phyloP scores from a whole-genome alignment of 2,329 filamentous ascomycete genomes.

The Trichoderma sp. region DNA sequence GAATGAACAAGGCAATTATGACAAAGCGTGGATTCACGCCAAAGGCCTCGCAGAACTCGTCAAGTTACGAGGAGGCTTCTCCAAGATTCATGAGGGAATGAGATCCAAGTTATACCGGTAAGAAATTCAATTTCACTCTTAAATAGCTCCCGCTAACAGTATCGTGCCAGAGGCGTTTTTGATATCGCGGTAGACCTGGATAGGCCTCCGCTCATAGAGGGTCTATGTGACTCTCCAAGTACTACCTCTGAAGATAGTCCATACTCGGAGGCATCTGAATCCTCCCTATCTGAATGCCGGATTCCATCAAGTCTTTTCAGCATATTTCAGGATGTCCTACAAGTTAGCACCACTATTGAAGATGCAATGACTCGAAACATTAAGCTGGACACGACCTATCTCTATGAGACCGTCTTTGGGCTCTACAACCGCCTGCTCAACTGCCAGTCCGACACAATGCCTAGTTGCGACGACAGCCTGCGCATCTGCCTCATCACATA shows the following conservation, averaged over 20 bases:
- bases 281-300: not conserved
- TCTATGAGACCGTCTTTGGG: constrained; percentile 5
- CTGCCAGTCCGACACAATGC: not conserved
- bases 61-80: constrained; percentile 10
- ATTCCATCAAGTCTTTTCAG: not conserved
- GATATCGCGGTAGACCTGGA: constrained; percentile 10
- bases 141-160: not conserved
- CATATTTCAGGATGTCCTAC: not conserved
- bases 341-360: not conserved
- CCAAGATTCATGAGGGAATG: not conserved
- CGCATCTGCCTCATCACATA: constrained; percentile 7
- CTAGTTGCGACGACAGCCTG: not conserved
- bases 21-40: constrained; percentile 9
- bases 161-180: not conserved
- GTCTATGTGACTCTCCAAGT: not conserved
- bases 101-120: constrained; percentile 16
- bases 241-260: not conserved
- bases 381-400: not conserved
- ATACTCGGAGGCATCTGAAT: not conserved
- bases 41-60: constrained; percentile 9
- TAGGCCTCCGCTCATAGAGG: not conserved
- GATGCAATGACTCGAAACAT: constrained; percentile 1
- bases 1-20: not conserved
- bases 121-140: not conserved
- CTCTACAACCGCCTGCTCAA: constrained; percentile 12